Evolutionary conservation across 2,329 filamentous ascomycete genomes (phyloP).

Genomic region (Alternaria hordeiaustralica): DNA sequence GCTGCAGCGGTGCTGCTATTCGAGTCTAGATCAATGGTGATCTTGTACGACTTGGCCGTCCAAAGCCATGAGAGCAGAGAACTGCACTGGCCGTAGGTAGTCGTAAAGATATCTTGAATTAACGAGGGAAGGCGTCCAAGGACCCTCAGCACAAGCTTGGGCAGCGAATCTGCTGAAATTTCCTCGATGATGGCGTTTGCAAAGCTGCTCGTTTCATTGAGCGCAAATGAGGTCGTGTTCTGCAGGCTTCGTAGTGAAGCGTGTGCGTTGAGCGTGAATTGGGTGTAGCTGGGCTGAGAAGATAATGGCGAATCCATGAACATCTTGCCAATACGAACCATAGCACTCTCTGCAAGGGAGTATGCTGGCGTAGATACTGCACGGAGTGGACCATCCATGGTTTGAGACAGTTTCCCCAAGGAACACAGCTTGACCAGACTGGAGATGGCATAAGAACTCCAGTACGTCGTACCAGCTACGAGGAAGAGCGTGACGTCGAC

Average conservation of each 20-base stretch:
- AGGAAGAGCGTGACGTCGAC: constrained; percentile 76
- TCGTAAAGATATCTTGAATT: constrained; percentile 5
- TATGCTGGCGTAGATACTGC: constrained; percentile 37
- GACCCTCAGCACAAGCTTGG: constrained; percentile 21
- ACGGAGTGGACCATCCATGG: constrained; percentile 25
- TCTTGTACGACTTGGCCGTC: constrained; percentile 46
- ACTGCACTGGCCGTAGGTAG: constrained; percentile 16
- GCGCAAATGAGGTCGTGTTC: constrained; percentile 41
- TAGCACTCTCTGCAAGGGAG: constrained; percentile 44
- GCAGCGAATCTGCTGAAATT: constrained; percentile 28
- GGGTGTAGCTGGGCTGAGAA: constrained; percentile 42
- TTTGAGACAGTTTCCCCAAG: constrained; percentile 23
- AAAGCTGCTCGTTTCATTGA: constrained; percentile 40
- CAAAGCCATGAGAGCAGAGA: constrained; percentile 34
- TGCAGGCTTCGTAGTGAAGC: constrained; percentile 47
- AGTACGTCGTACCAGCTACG: constrained; percentile 60
- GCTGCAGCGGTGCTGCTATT: constrained; percentile 25
- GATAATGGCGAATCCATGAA: constrained; percentile 35
- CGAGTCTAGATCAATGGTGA: constrained; percentile 43
- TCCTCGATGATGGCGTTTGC: constrained; percentile 34
- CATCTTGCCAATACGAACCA: constrained; percentile 44
- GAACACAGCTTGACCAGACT: constrained; percentile 28
- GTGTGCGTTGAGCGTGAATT: constrained; percentile 48
- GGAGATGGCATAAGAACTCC: constrained; percentile 39
- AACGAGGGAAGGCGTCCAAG: constrained; percentile 23